Evolutionary conservation across 2,329 filamentous ascomycete genomes (phyloP), one percentile per base, ranked within the genome.

Genomic region (Fusarium mangiferae): DNA sequence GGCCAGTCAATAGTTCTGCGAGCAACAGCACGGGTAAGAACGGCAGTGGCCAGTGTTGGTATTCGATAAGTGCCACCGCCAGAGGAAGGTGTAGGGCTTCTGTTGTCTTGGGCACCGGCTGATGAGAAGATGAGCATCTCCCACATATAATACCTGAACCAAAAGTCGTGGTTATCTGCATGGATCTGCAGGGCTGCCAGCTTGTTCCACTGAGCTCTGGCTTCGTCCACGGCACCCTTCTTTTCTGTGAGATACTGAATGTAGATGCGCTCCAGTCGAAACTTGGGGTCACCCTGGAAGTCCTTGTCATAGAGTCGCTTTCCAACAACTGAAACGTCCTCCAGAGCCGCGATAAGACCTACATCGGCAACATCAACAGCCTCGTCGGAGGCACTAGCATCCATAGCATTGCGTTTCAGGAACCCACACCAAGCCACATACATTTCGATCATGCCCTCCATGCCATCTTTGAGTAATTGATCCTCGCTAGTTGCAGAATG

Each of bases 401-500:
- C 87, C 85, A 97, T 95, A 24, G 96, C 94, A 55, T 92, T 92
- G 30, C 96, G 92, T 75, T 96, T 94, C 26, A 99, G 87, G 77
- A 96, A 98, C 56, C 94, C 95, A 79, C 96, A 98, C 96, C 96
- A 99, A 0, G 95, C 93, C 60, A 94, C 91, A 79, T 98, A 95
- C 79, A 98, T 94, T 77, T 97, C 94, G 67, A 98, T 89, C 38
- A 98, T 91, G 74, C 95, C 93, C 56, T 94, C 91, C 87, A 98
- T 92, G 30, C 95, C 95, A 70, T 94, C 91, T 72, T 93, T 91
- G 80, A 97, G 95, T 10, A 98, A 87, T 46, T 97, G 87, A 14
- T 94, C 92, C 30, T 94, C 94, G 78, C 92, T 94, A 1, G 95
- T 98, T 12, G 96, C 96, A 48, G 92, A 91, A 81, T 98, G 94